Conservation (phyloP, 1,284 basidiomycete species). For the Pseudozyma flocculosa region DNA sequence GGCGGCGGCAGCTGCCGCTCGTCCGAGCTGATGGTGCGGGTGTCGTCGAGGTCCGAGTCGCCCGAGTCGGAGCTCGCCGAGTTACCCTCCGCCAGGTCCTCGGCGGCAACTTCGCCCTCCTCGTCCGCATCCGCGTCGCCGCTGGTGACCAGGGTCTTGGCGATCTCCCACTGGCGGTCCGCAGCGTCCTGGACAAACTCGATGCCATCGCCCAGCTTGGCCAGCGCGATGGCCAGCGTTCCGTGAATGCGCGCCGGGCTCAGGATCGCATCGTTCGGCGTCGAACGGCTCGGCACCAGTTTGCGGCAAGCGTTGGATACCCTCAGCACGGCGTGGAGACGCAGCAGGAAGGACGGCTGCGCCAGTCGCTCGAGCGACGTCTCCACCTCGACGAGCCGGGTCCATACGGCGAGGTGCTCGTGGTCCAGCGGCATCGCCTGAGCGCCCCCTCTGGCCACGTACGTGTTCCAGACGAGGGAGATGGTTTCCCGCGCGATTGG, state of each 20-base stretch:
- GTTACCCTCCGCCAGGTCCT: background rate
- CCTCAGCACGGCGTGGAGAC: conserved; percentile 36
- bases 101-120: background rate
- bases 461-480: background rate
- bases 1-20: background rate
- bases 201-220: conserved; percentile 30
- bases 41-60: background rate
- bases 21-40: background rate
- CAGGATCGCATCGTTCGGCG: conserved; percentile 7
- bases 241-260: conserved; percentile 15
- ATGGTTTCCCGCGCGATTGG: background rate
- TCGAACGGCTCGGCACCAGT: conserved; percentile 1
- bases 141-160: background rate
- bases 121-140: conserved; percentile 2
- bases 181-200: conserved; percentile 22
- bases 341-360: conserved; percentile 26
- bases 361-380: conserved; percentile 29
- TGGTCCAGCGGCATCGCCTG: background rate
- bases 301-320: conserved; percentile 25
- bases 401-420: conserved; percentile 19
- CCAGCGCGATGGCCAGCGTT: conserved; percentile 36
- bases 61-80: background rate
- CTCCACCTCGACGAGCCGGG: conserved; percentile 40
- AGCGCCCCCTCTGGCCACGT: background rate
- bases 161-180: conserved; percentile 16